phyloP scores from a whole-genome alignment of 805 yeast species.

The Ogataea saltuana region DNA sequence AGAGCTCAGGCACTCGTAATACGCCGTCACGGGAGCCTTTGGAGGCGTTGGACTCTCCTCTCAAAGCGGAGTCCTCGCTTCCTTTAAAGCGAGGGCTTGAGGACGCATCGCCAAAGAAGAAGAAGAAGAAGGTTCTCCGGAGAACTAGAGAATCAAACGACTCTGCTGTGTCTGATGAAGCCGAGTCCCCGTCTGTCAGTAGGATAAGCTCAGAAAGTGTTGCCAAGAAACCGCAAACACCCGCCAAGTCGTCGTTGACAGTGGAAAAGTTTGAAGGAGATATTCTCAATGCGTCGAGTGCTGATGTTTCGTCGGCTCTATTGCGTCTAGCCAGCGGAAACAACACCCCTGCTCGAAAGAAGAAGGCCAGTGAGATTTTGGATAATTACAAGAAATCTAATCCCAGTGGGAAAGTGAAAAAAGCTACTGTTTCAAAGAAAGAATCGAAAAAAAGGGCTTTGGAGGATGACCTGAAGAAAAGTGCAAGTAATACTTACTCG shows the following conservation, averaged over 20 bases:
- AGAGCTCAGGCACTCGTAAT: neutral
- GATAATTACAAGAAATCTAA: constrained; percentile 21
- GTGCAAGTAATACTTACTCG: no score
- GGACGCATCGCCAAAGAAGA: constrained; percentile 19
- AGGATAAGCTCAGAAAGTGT: neutral
- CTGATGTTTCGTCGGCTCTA: constrained; percentile 15
- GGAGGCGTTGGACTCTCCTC: constrained; percentile 6
- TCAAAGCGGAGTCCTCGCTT: constrained; percentile 14
- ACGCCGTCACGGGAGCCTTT: constrained; percentile 5
- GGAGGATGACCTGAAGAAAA: no score
- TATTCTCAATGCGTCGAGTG: constrained; percentile 13
- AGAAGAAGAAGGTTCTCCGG: constrained; percentile 21
- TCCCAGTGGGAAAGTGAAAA: constrained; percentile 21
- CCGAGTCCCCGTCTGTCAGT: constrained; percentile 15
- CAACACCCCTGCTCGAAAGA: constrained; percentile 15
- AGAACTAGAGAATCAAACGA: constrained; percentile 14
- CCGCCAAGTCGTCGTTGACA: constrained; percentile 19
- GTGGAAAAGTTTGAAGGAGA: constrained; percentile 29
- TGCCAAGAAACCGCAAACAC: constrained; percentile 7
- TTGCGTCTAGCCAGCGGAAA: constrained; percentile 10
- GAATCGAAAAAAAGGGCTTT: constrained; percentile 6
- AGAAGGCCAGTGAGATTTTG: constrained; percentile 14
- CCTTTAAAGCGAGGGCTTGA: constrained; percentile 24
- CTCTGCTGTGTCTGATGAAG: constrained; percentile 17
- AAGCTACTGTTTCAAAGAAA: constrained; percentile 8